Conservation (phyloP, 75 land plant genomes). For the Cunninghamia lanceolata region DNA sequence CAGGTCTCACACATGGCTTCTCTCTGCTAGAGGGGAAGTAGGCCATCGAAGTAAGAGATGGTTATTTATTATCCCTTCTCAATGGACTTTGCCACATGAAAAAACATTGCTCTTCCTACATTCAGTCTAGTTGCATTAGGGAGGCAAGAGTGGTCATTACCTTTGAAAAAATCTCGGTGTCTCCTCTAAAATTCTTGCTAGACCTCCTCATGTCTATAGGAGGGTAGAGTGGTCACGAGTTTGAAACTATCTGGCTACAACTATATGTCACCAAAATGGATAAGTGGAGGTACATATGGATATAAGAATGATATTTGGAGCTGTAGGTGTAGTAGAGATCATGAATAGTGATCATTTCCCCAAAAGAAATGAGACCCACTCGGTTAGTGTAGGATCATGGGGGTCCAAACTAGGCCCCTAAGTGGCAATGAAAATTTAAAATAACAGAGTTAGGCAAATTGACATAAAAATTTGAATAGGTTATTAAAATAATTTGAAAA, state of each 20-base stretch:
- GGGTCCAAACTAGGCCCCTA: no score
- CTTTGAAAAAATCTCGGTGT: slow-evolving; percentile 65
- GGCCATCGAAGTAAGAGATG: slow-evolving; percentile 26
- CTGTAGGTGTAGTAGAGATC: slow-evolving; percentile 62
- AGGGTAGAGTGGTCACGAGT: slow-evolving; percentile 41
- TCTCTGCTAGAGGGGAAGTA: slow-evolving; percentile 26
- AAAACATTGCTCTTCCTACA: slow-evolving; percentile 25
- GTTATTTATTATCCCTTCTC: slow-evolving; percentile 15
- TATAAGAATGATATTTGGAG: no score
- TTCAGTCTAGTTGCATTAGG: slow-evolving; percentile 17
- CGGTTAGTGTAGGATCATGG: no score
- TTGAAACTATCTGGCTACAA: not conserved
- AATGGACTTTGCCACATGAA: slow-evolving; percentile 12
- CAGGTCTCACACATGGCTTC: slow-evolving; percentile 18
- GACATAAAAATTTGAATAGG: no score
- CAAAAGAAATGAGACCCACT: slow-evolving; percentile 80
- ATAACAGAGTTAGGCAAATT: no score
- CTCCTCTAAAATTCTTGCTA: slow-evolving; percentile 48
- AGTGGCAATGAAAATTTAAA: no score
- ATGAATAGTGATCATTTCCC: slow-evolving; percentile 71
- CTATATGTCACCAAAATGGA: no score
- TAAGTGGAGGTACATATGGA: no score
- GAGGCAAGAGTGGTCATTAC: slow-evolving; percentile 30
- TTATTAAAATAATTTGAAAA: no score
- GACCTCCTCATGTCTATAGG: slow-evolving; percentile 59